These are phyloP conservation scores for Microcos paniculata DNA, from an alignment of 345 rosid genomes.

Conservation along the genomic window DNA sequence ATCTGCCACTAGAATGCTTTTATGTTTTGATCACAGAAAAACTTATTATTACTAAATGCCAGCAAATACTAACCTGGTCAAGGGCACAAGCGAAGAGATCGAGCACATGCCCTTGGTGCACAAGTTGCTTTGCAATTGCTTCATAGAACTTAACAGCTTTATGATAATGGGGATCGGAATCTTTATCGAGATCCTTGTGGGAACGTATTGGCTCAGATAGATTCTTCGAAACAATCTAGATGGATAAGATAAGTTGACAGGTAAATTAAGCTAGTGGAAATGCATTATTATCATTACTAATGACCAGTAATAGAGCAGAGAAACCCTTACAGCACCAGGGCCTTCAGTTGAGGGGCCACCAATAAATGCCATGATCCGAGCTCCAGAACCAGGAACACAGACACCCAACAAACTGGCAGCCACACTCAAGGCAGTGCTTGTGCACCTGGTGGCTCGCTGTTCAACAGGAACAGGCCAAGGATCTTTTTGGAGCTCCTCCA, in stretches of 20 bases:
- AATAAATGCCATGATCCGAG: conserved; percentile 88
- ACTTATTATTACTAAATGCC: neutral
- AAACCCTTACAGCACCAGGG: conserved; percentile 70
- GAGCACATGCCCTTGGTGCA: conserved; percentile 96
- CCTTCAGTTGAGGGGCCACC: conserved; percentile 97
- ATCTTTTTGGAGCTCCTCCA: conserved; percentile 87
- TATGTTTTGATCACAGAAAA: neutral
- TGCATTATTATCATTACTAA: conserved; percentile 6
- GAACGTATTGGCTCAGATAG: conserved; percentile 95
- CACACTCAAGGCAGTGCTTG: conserved; percentile 84
- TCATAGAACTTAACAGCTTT: conserved; percentile 84
- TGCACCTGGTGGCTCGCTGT: conserved; percentile 83
- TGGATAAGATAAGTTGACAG: neutral
- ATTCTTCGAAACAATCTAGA: conserved; percentile 78
- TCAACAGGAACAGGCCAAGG: conserved; percentile 75
- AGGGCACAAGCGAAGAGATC: conserved; percentile 94
- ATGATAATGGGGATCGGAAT: conserved; percentile 73
- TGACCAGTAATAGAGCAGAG: neutral
- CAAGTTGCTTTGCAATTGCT: conserved; percentile 82
- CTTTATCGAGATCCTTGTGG: conserved; percentile 90
- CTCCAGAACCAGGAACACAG: conserved; percentile 95
- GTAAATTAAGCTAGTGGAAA: neutral
- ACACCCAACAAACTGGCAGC: conserved; percentile 88
- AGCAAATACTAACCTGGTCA: conserved; percentile 41
- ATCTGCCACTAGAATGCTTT: neutral